phyloP scores from a whole-genome alignment of 495 filamentous ascomycete genomes.

The Penicillium antarcticum region DNA sequence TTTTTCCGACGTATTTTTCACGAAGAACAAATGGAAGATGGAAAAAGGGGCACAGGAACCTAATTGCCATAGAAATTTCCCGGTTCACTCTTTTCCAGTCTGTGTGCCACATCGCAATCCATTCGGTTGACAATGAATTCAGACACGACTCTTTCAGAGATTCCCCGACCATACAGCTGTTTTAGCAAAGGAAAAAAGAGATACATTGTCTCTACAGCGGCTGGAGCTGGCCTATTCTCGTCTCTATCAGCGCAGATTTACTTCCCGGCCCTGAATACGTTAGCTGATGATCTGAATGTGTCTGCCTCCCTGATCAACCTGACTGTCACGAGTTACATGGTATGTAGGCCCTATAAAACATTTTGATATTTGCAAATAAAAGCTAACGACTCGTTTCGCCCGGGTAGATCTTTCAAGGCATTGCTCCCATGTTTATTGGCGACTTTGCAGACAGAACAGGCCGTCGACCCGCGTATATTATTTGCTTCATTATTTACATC shows the following conservation, averaged over 20 bases:
- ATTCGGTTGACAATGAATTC: conserved; percentile 3
- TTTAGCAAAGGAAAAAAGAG: conserved; percentile 10
- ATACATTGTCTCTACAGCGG: conserved; percentile 13
- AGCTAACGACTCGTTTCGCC: not conserved
- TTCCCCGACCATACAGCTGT: conserved; percentile 9
- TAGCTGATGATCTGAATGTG: conserved; percentile 26
- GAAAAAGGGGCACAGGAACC: not conserved
- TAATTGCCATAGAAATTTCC: not conserved
- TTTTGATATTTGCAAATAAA: not conserved
- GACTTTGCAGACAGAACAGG: conserved; percentile 46
- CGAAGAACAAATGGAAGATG: not conserved
- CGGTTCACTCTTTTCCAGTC: not conserved
- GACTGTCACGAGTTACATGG: conserved; percentile 38
- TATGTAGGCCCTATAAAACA: conserved; percentile 2
- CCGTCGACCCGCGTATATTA: conserved; percentile 45
- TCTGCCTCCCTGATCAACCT: conserved; percentile 34
- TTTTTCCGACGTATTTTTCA: not conserved
- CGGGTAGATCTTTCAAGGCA: conserved; percentile 46
- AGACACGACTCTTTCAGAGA: conserved; percentile 2
- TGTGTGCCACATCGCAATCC: not conserved
- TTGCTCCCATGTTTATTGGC: conserved; percentile 48
- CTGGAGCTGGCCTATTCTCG: conserved; percentile 26
- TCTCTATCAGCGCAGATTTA: conserved; percentile 39
- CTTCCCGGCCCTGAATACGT: conserved; percentile 33
- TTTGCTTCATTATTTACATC: conserved; percentile 46